Evolutionary conservation across 768 basidiomycete species (phyloP), one percentile per base, ranked within the genome.

Genomic region (Dentipellis fragilis): DNA sequence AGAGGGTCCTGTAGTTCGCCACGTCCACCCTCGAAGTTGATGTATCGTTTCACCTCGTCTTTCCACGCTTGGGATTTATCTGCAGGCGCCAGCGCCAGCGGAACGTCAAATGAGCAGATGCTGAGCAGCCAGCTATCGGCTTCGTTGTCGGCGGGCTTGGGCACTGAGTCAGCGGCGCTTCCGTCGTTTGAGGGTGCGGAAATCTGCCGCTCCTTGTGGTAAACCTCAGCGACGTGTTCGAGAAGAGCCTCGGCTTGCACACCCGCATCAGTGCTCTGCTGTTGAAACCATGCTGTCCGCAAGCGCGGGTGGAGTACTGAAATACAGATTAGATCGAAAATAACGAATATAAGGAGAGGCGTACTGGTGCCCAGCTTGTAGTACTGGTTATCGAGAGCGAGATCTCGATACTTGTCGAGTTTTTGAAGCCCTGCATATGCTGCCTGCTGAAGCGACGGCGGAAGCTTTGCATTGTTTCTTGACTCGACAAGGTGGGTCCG

Each of bases 351-450:
- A 64, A n/a, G n/a, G n/a, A n/a, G n/a, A n/a, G n/a, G n/a, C 64
- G 16, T 62, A 72, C 67, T 47, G 4, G 67, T 71, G 39, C 60
- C 67, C 40, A 72, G 51, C 8, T 62, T 58, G 37, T 65, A 63
- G 52, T 54, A 67, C 12, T 70, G 69, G 57, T 64, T 60, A 14
- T 53, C 52, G 11, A 50, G 36, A 11, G 69, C 67, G 4, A 58
- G 49, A 1, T 9, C 51, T n/a, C 57, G 59, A 57, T 71, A 70
- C 21, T 66, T 61, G 12, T 53, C 17, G 1, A 72, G 62, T 56
- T 72, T 71, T 10, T 36, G 16, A 29, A 69, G 63, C 14, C 64
- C 68, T 1, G 37, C 55, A 4, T 35, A 51, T 3, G 63, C 67
- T 0, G 67, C 68, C 14, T 53, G 19, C 22, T 55, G 63, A 12